phyloP scores from a whole-genome alignment of 1,139 yeast genomes.

The Kodamaea plutei region DNA sequence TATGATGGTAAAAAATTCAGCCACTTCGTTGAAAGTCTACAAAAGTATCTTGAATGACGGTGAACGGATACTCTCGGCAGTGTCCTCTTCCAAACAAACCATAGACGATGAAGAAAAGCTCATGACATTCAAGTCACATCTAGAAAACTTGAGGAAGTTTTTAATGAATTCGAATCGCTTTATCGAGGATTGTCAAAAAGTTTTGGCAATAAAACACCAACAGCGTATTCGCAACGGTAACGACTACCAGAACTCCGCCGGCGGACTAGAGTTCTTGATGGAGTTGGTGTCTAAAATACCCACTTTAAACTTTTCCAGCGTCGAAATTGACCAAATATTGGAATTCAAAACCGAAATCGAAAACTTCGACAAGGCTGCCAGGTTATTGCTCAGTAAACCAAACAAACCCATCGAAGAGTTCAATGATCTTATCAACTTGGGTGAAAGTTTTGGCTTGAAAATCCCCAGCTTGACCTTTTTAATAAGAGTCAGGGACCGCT shows the following conservation, averaged over 20 bases:
- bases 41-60: slow-evolving; percentile 51
- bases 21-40: slow-evolving; percentile 46
- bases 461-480: slow-evolving; percentile 50
- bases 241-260: slow-evolving; percentile 12
- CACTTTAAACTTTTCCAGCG: slow-evolving; percentile 45
- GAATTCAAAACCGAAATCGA: slow-evolving; percentile 54
- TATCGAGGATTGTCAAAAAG: slow-evolving; percentile 53
- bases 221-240: slow-evolving; percentile 38
- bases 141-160: slow-evolving; percentile 39
- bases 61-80: slow-evolving; percentile 43
- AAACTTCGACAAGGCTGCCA: slow-evolving; percentile 49
- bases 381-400: slow-evolving; percentile 28
- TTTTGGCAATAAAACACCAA: slow-evolving; percentile 49
- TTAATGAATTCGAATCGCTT: slow-evolving; percentile 46
- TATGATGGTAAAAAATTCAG: slow-evolving; percentile 35
- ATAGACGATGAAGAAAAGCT: slow-evolving; percentile 15
- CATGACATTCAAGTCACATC: slow-evolving; percentile 13
- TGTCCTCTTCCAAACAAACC: slow-evolving; percentile 15
- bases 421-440: slow-evolving; percentile 47
- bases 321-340: slow-evolving; percentile 58
- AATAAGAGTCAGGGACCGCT: slow-evolving; percentile 44
- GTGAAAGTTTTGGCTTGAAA: slow-evolving; percentile 56
- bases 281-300: slow-evolving; percentile 47
- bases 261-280: slow-evolving; percentile 21
- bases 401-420: slow-evolving; percentile 33